These are phyloP conservation scores for Sugiyamaella americana DNA, from an alignment of 805 yeast species.

Conservation along the genomic window DNA sequence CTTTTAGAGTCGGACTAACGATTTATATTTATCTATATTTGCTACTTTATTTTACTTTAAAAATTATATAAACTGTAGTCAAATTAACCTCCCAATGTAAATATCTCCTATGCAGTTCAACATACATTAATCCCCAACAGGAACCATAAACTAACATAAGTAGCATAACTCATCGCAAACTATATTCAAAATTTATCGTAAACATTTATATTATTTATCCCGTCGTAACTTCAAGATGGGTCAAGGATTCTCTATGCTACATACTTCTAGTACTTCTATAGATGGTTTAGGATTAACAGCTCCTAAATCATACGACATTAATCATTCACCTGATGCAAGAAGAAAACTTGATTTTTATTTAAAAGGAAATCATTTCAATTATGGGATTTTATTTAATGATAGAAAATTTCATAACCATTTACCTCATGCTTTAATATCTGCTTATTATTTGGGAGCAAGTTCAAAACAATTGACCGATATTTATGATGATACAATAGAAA, in stretches of 20 bases:
- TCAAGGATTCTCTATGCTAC: not conserved
- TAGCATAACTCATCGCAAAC: too few species aligned
- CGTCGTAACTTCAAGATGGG: not conserved
- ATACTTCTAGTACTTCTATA: constrained; percentile 3
- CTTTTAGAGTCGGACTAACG: too few species aligned
- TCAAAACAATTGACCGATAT: constrained; percentile 26
- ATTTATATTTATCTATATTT: too few species aligned
- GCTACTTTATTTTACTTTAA: too few species aligned
- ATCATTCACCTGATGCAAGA: constrained; percentile 17
- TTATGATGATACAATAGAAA: constrained; percentile 26
- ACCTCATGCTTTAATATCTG: constrained; percentile 31
- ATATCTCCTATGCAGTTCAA: too few species aligned
- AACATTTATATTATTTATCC: too few species aligned
- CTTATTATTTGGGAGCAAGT: constrained; percentile 34
- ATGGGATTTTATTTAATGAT: constrained; percentile 27
- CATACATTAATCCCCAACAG: too few species aligned
- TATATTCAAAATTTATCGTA: too few species aligned
- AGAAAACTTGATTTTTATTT: constrained; percentile 28
- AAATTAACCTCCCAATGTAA: too few species aligned
- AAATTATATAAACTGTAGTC: too few species aligned
- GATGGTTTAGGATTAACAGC: constrained; percentile 20
- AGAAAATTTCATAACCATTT: constrained; percentile 29
- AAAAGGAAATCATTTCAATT: constrained; percentile 28
- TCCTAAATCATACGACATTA: constrained; percentile 8
- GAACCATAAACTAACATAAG: too few species aligned